Base-by-base conservation (phyloP, 805 yeast species). In the Candida chauliodis region DNA sequence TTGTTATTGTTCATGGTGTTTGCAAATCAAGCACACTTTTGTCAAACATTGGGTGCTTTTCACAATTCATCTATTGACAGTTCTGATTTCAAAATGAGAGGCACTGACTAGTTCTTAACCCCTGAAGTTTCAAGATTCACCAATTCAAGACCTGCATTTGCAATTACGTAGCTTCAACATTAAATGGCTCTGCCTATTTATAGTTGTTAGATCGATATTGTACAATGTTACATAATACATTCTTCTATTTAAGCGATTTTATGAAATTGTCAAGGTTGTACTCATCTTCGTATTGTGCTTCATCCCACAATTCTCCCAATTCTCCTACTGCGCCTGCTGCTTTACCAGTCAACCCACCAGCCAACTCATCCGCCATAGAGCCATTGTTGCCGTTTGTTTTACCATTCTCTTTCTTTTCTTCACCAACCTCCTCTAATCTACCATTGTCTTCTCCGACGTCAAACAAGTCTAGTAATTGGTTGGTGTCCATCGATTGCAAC, bases 221-320 rank as follows among this genome's bases (percentile, higher is more conserved):
- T n/a, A n/a, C n/a, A n/a, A n/a, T n/a, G n/a, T n/a, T n/a, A n/a
- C n/a, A n/a, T n/a, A n/a, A n/a, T n/a, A n/a, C n/a, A n/a, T n/a
- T n/a, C n/a, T n/a, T n/a, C n/a, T 34, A 76, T 48, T 75, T 75
- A 45, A 87, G 73, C 19, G 84, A 83, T 66, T 85, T 85, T 62
- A 93, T 91, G 59, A 93, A 93, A 38, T 84, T 79, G 59, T 91
- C 97, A 63, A 93, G 76, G 54, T 93, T 87, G 61, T 93, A 93
- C 67, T 93, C 99, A 55, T 93, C 99, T 47, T 90, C 96, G 54
- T 93, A 93, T 61, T 93, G 97, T 23, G 85, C 74, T 52, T 87
- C 93, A 56, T 93, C 98, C 99, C 99, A 93, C 40, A 93, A 71
- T 52, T 90, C 97, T 8, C 86, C 91, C 47, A 93, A 70, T 48